phyloP scores from a whole-genome alignment of 2,329 filamentous ascomycete genomes.

The Sporothrix curviconia region DNA sequence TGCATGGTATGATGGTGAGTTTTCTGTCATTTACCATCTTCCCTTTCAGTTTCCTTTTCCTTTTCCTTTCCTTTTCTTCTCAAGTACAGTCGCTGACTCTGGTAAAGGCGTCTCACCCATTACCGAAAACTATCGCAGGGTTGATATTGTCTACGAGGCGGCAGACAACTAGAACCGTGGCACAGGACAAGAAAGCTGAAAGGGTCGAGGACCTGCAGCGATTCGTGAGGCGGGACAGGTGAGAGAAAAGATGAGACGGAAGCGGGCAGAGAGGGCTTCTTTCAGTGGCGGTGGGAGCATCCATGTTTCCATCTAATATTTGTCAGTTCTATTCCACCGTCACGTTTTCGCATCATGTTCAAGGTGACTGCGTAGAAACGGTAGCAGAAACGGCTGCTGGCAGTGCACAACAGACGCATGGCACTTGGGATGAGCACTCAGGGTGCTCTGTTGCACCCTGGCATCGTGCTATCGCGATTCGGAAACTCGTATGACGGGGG shows the following conservation, averaged over 20 bases:
- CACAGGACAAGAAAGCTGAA: not conserved
- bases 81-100: not conserved
- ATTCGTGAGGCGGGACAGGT: no score
- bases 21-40: not conserved
- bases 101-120: slow-evolving; percentile 23
- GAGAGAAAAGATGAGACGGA: no score
- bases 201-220: no score
- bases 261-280: no score
- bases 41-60: not conserved
- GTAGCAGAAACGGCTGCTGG: not conserved
- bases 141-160: slow-evolving; percentile 29
- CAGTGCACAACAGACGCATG: no score
- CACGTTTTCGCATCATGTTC: no score
- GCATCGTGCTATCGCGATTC: slow-evolving; percentile 1
- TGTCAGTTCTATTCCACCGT: no score
- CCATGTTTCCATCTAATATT: no score
- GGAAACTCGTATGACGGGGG: not conserved
- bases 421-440: no score
- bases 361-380: no score
- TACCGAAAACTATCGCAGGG: slow-evolving; percentile 28
- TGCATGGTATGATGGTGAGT: slow-evolving; percentile 34
- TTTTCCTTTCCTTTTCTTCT: slow-evolving; percentile 7
- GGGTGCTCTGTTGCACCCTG: no score
- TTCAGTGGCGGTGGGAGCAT: no score
- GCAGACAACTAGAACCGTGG: not conserved